Conservation (phyloP, 225 moss, liverwort and hornwort species). For the Antitrichia curtipendula region DNA sequence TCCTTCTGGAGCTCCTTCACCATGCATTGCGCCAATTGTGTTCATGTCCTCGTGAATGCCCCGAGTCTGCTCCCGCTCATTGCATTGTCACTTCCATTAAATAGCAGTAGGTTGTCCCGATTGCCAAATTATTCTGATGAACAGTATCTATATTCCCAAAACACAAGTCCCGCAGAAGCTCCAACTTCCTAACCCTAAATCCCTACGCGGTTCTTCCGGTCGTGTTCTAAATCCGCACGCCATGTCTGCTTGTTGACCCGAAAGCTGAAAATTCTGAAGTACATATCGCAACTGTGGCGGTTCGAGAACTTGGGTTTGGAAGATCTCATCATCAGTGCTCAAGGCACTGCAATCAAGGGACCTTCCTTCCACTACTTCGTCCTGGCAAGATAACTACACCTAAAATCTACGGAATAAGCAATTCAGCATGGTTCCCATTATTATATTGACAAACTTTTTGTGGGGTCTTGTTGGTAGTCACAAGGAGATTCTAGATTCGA, state of each 20-base stretch:
- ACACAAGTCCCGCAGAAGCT: neutral
- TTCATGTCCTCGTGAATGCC: conserved; percentile 50
- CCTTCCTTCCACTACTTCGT: neutral
- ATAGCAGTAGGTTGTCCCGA: too few relatives aligned
- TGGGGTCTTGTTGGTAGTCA: neutral
- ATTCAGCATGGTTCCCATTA: too few relatives aligned
- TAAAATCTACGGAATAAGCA: too few relatives aligned
- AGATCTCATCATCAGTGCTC: neutral
- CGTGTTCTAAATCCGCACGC: neutral
- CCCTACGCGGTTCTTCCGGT: neutral
- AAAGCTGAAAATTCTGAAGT: neutral
- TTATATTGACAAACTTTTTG: too few relatives aligned
- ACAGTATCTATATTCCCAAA: neutral
- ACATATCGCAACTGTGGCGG: neutral
- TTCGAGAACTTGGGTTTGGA: neutral
- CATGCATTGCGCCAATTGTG: neutral
- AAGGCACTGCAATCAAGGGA: neutral
- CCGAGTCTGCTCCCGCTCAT: conserved; percentile 14
- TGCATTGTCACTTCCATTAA: neutral
- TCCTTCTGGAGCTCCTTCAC: conserved; percentile 23
- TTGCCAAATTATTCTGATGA: neutral
- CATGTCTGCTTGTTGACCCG: neutral
- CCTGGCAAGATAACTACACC: too few relatives aligned
- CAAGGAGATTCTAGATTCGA: neutral
- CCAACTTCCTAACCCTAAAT: neutral